Evolutionary conservation across 768 basidiomycete genomes (phyloP).

Genomic region (Auriscalpium microsporum): DNA sequence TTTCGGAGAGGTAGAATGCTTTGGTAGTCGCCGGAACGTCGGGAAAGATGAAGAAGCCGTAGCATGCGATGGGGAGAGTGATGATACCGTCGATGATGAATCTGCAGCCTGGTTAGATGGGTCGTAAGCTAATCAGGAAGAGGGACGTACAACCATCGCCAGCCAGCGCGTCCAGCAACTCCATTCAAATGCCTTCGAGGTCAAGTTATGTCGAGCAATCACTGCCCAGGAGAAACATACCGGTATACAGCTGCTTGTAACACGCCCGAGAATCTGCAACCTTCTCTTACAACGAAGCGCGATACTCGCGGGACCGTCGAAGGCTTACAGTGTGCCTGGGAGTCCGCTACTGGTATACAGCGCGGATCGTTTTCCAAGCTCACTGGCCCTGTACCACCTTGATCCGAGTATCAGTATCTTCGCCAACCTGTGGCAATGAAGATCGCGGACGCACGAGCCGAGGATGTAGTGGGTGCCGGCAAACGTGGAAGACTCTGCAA

Average conservation of each 20-base stretch:
- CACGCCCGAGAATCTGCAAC: conserved; percentile 50
- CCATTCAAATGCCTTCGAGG: conserved; percentile 43
- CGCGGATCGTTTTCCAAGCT: conserved; percentile 63
- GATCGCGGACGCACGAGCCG: conserved; percentile 44
- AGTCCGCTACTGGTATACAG: conserved; percentile 62
- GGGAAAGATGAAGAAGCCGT: conserved; percentile 67
- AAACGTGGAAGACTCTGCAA: conserved; percentile 70
- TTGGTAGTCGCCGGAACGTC: conserved; percentile 57
- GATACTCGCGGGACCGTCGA: background rate
- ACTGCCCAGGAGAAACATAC: conserved; percentile 21
- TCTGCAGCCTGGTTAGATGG: conserved; percentile 20
- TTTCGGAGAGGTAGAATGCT: conserved; percentile 53
- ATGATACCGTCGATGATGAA: conserved; percentile 68
- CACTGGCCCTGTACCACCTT: conserved; percentile 65
- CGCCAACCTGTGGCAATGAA: background rate
- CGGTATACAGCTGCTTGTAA: conserved; percentile 57
- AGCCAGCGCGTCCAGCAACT: conserved; percentile 45
- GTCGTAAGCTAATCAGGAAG: background rate
- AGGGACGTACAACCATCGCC: conserved; percentile 53
- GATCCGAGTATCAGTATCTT: background rate
- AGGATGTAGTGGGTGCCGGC: conserved; percentile 68
- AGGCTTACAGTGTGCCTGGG: conserved; percentile 47
- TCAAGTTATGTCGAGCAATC: background rate
- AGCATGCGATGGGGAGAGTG: conserved; percentile 61
- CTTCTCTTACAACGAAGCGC: background rate